Conservation (phyloP, 2,329 filamentous ascomycete species). For the Alternaria conjuncta region DNA sequence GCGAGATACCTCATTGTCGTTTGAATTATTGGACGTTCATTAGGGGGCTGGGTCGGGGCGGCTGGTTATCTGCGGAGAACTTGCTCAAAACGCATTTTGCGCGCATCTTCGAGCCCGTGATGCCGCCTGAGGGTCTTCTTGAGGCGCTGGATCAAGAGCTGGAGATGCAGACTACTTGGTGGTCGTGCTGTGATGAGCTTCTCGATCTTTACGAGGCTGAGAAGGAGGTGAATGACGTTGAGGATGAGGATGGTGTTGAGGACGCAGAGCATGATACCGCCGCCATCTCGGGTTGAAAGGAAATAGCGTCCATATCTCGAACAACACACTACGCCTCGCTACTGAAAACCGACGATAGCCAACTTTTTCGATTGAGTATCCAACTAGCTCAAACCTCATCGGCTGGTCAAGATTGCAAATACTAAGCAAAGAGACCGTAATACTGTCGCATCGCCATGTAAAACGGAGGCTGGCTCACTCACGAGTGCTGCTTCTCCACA, state of each 20-base stretch:
- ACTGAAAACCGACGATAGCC: neutral
- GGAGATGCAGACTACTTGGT: neutral
- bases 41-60: neutral
- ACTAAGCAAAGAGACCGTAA: neutral
- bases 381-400: neutral
- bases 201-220: neutral
- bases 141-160: neutral
- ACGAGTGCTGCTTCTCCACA: too few species aligned
- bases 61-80: neutral
- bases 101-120: neutral
- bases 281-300: neutral
- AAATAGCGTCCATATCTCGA: rapidly evolving
- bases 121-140: neutral
- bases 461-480: neutral
- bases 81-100: neutral
- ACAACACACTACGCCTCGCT: neutral
- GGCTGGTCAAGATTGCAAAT: neutral
- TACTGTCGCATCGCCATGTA: neutral
- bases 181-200: neutral
- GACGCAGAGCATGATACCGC: neutral
- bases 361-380: rapidly evolving
- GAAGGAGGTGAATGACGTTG: neutral
- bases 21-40: neutral
- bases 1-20: neutral
- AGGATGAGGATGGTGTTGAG: neutral